phyloP scores from a whole-genome alignment of 2,329 filamentous ascomycete genomes.

The Zymoseptoria tritici region DNA sequence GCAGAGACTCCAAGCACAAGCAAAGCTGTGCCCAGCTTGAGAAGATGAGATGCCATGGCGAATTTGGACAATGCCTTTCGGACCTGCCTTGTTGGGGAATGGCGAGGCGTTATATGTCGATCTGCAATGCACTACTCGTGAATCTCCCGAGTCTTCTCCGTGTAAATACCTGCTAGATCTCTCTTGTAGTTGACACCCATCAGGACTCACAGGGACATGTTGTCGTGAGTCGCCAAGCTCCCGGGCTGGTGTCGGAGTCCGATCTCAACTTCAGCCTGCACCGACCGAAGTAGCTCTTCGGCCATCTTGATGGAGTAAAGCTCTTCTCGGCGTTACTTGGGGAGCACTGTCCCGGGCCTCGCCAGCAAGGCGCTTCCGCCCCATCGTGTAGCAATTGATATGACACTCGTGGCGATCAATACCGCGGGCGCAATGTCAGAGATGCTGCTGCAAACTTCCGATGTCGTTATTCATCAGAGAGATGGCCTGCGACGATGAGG shows the following conservation, averaged over 20 bases:
- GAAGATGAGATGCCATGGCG: not conserved
- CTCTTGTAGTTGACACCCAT: not conserved
- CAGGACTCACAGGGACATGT: not conserved
- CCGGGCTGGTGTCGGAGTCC: not conserved
- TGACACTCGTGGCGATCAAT: not conserved
- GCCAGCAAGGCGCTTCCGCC: no score
- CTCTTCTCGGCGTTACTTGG: not conserved
- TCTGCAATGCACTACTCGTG: not conserved
- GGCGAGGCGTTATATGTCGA: not conserved
- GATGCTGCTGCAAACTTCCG: not conserved
- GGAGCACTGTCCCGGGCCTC: not conserved
- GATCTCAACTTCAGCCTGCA: not conserved
- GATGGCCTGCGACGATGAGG: not conserved
- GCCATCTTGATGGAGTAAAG: not conserved
- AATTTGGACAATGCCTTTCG: not conserved
- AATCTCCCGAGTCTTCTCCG: no score
- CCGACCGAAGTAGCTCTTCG: not conserved
- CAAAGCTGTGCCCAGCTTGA: not conserved
- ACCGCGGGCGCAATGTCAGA: not conserved
- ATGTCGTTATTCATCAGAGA: not conserved
- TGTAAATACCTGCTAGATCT: no score
- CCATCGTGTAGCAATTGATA: not conserved
- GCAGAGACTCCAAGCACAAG: not conserved
- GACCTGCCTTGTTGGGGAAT: not conserved
- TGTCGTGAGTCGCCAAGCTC: not conserved